Conservation (phyloP, 345 rosid species). For the Barbarea vulgaris region DNA sequence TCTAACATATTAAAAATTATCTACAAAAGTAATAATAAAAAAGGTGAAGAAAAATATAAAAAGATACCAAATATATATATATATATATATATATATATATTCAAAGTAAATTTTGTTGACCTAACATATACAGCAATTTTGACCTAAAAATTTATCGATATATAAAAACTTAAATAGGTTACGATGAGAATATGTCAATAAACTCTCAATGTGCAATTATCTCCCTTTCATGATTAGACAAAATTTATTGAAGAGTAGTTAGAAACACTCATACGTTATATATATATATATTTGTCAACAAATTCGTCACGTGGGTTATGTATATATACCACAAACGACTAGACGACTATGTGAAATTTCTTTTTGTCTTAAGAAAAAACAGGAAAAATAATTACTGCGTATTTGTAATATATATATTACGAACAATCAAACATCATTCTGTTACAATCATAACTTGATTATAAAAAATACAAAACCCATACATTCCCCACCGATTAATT, state of each 20-base stretch:
- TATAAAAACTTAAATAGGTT: not conserved
- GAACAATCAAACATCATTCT: too few relatives aligned
- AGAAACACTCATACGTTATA: not conserved
- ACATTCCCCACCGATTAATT: too few relatives aligned
- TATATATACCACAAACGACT: too few relatives aligned
- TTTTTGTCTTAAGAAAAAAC: too few relatives aligned
- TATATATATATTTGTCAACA: too few relatives aligned
- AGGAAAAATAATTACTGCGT: too few relatives aligned
- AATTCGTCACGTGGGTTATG: too few relatives aligned
- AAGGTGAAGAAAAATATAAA: not conserved
- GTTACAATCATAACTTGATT: too few relatives aligned
- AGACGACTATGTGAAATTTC: too few relatives aligned
- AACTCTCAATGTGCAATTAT: not conserved
- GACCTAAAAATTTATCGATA: not conserved
- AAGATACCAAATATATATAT: not conserved
- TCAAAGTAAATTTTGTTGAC: conserved; percentile 18
- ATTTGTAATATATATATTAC: too few relatives aligned
- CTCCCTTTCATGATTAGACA: not conserved
- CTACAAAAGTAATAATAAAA: not conserved
- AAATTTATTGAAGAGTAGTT: too few relatives aligned
- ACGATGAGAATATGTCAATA: not conserved
- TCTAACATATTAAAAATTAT: not conserved
- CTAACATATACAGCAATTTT: conserved; percentile 13
- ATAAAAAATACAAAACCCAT: too few relatives aligned
- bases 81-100: not conserved